Conservation (phyloP, 2,329 filamentous ascomycete genomes). For the Alternaria sp. region DNA sequence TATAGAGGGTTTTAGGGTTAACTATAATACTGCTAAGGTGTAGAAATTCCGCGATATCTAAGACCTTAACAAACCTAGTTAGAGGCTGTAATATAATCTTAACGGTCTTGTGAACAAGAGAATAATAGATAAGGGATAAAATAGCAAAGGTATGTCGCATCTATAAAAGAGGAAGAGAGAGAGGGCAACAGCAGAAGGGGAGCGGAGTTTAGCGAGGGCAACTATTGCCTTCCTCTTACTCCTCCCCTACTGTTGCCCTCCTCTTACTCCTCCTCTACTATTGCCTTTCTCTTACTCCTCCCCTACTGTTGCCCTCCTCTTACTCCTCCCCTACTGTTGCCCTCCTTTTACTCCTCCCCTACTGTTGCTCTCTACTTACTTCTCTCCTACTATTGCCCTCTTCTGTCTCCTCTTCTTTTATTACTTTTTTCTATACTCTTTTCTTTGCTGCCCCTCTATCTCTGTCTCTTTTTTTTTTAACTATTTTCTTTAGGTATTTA, state of each 20-base stretch:
- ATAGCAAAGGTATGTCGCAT: too few species aligned
- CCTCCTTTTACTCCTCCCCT: too few species aligned
- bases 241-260: neutral
- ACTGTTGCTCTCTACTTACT: too few species aligned
- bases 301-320: too few species aligned
- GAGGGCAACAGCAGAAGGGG: neutral
- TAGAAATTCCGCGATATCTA: neutral
- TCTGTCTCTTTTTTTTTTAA: too few species aligned
- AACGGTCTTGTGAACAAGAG: neutral
- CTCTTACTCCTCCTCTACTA: neutral
- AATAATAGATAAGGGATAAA: neutral
- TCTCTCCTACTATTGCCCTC: neutral
- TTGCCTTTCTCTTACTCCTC: fast-evolving
- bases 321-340: too few species aligned
- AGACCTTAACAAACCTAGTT: neutral
- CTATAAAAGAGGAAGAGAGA: neutral
- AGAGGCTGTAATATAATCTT: neutral
- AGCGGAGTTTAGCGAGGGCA: neutral
- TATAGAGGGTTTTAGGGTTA: neutral
- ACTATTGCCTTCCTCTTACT: neutral
- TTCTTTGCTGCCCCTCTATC: neutral
- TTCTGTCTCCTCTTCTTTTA: too few species aligned
- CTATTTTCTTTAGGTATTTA: too few species aligned
- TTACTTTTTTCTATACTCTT: neutral
- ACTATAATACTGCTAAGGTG: neutral